Base-by-base conservation (phyloP, 352 stramenopile species). In the Phytophthora aleatoria region DNA sequence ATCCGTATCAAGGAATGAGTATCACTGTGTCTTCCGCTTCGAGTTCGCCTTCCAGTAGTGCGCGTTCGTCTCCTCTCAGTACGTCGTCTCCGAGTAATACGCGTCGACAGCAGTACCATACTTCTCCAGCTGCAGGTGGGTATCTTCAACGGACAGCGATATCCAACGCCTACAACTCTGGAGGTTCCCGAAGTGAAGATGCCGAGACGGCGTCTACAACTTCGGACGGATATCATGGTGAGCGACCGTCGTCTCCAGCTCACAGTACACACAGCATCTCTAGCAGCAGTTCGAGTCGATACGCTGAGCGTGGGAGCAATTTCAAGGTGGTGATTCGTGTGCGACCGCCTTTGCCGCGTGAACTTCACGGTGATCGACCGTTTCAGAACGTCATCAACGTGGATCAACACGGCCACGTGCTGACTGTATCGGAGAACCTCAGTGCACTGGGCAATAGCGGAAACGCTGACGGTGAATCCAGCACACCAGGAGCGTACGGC, bases 291-390 rank as follows among this genome's bases (percentile, higher is more conserved):
- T 66, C 58, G 11, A 83, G 70, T 55, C 65, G 74, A 24, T 82
- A 66, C 30, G 35, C 36, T 6, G 77, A 83, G 52, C 81, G 84
- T 8, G 84, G 84, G 2, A 88, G 79, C 57, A 96, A 96, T 71
- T 96, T 97, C 66, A 96, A 96, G 53, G 92, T 98, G 44, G 92
- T 97, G n/a, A 96, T 98, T 58, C 85, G 92, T 45, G 89, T 97
- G 26, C 86, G 92, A 1, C 92, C 92, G 1, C 92, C 92, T 2
- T 64, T 98, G 16, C 87, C 89, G 1, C 73, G 92, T 28, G 92
- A 98, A 63, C 75, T 98, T 1, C 82, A 97, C 45, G 86, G 87
- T 2, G 89, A 98, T 41, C 78, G 81, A 0, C 89, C 87, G 15
- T 98, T 97, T 65, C 86, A 96, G 64, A 97, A 97, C 64, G 85